phyloP scores from a whole-genome alignment of 805 yeast genomes.

The Pichia kluyveri region DNA sequence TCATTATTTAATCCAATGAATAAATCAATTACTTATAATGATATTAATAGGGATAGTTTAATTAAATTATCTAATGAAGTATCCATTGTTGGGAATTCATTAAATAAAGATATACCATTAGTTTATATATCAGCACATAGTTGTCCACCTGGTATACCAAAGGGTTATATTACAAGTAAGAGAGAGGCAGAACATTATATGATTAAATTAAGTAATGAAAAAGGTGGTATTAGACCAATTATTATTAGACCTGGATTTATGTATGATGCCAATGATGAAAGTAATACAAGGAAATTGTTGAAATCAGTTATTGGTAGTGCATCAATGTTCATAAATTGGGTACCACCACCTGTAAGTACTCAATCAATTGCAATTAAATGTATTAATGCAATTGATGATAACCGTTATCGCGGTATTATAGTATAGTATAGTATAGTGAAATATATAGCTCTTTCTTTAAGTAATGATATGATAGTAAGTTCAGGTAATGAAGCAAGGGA shows the following conservation, averaged over 20 bases:
- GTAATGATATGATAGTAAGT: no score
- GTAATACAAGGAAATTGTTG: conserved; percentile 10
- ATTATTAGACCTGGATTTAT: conserved; percentile 76
- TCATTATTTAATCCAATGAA: conserved; percentile 46
- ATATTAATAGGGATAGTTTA: conserved; percentile 64
- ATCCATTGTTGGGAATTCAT: neutral
- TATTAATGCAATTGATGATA: conserved; percentile 45
- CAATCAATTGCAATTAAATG: conserved; percentile 58
- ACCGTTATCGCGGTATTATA: conserved; percentile 39
- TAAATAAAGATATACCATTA: conserved; percentile 3
- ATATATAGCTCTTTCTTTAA: no score
- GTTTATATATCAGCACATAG: no score
- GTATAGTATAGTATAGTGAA: no score
- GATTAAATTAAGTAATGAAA: conserved; percentile 14
- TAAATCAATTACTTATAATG: conserved; percentile 15
- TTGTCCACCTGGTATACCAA: conserved; percentile 31
- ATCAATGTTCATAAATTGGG: no score
- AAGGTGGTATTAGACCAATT: conserved; percentile 46
- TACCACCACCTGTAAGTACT: conserved; percentile 56
- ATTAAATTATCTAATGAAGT: conserved; percentile 15
- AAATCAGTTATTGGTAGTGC: conserved; percentile 32
- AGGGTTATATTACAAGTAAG: conserved; percentile 66
- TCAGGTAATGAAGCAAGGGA: conserved; percentile 34
- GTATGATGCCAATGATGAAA: conserved; percentile 44
- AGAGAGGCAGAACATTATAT: conserved; percentile 65